Evolutionary conservation across 345 rosid genomes (phyloP).

Genomic region (Ceriops tagal): DNA sequence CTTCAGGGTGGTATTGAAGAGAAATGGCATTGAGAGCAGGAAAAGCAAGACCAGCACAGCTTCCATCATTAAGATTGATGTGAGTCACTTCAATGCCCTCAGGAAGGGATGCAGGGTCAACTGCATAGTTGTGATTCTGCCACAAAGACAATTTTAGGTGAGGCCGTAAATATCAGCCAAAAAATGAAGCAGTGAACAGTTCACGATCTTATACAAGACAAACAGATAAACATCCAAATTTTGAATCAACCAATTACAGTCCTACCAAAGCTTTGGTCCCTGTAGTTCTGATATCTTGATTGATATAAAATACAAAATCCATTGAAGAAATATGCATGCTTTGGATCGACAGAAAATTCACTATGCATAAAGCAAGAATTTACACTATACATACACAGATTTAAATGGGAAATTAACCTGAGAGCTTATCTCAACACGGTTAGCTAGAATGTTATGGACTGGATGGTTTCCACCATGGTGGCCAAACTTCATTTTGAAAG

Average conservation of each 20-base stretch:
- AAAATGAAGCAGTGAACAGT: background rate
- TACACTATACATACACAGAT: background rate
- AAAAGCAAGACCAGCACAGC: conserved; percentile 93
- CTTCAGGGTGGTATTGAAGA: conserved; percentile 97
- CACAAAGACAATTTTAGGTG: conserved; percentile 16
- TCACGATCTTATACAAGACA: background rate
- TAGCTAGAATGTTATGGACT: conserved; percentile 59
- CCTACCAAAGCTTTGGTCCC: background rate
- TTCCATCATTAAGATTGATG: conserved; percentile 89
- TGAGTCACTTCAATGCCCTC: conserved; percentile 87
- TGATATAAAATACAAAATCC: background rate
- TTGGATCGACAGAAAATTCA: background rate
- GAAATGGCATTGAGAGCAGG: conserved; percentile 76
- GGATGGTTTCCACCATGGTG: conserved; percentile 99
- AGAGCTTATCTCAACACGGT: conserved; percentile 89
- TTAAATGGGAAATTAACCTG: conserved; percentile 48
- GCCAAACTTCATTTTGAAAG: conserved; percentile 97
- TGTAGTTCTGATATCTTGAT: background rate
- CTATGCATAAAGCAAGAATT: background rate
- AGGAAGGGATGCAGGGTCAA: conserved; percentile 85
- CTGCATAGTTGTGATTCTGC: conserved; percentile 97
- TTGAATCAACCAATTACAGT: background rate
- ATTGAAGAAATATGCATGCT: background rate
- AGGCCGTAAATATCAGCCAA: background rate
- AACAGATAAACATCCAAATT: background rate